phyloP scores from a whole-genome alignment of 805 yeast genomes.

The Saccharomycopsis synnaedendra region DNA sequence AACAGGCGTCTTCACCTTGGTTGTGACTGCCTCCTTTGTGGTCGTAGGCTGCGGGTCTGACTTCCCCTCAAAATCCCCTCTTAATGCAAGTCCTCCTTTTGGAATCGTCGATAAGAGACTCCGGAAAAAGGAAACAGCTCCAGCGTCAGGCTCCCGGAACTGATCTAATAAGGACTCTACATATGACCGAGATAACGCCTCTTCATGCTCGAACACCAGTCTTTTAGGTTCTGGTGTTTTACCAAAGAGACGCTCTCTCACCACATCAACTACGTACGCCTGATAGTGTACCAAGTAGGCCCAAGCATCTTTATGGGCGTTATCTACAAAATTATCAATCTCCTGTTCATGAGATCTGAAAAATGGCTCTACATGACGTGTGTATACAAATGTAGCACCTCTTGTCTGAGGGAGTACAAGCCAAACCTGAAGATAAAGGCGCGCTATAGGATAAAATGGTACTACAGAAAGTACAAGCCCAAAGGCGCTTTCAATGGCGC shows the following conservation, averaged over 20 bases:
- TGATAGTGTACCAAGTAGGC: constrained; percentile 4
- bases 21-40: background rate
- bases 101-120: constrained; percentile 14
- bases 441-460: constrained; percentile 44
- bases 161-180: constrained; percentile 13
- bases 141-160: constrained; percentile 8
- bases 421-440: constrained; percentile 45
- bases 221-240: constrained; percentile 4
- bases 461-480: constrained; percentile 29
- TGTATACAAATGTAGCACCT: constrained; percentile 34
- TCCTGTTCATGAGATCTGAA: constrained; percentile 24
- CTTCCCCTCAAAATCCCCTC: background rate
- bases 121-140: constrained; percentile 3
- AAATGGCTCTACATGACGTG: constrained; percentile 27
- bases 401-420: constrained; percentile 40
- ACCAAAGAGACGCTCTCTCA: constrained; percentile 7
- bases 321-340: constrained; percentile 21
- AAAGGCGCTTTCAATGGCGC: constrained; percentile 26
- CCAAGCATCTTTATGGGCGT: constrained; percentile 9
- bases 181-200: constrained; percentile 8
- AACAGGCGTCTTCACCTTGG: background rate
- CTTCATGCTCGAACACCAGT: background rate
- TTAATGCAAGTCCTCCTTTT: constrained; percentile 7
- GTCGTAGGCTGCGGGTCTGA: background rate
- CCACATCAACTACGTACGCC: constrained; percentile 2